These are phyloP conservation scores for Oryza brachyantha DNA, from an alignment of 176 grass and related monocot species.

Conservation along the genomic window DNA sequence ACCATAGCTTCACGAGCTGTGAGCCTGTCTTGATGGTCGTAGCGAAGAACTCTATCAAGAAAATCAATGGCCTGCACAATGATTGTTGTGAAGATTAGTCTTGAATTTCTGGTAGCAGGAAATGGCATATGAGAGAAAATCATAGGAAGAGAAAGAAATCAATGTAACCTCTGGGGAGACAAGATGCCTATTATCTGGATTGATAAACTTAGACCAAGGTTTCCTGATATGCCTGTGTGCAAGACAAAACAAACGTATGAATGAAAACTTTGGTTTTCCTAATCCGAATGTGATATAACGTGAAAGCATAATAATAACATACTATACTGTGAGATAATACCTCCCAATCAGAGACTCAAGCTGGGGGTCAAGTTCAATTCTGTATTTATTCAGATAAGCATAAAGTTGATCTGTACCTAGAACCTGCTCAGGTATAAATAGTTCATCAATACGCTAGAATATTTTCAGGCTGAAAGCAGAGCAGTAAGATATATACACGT, in stretches of 20 bases:
- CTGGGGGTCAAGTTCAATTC: constrained; percentile 72
- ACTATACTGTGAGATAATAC: constrained; percentile 35
- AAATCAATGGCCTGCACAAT: constrained; percentile 70
- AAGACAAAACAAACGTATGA: background rate
- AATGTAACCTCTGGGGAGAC: constrained; percentile 59
- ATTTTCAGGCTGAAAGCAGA: background rate
- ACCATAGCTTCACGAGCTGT: constrained; percentile 87
- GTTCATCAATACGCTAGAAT: background rate
- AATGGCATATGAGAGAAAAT: background rate
- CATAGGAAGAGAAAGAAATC: constrained; percentile 5
- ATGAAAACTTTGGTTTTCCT: background rate
- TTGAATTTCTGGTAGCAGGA: background rate
- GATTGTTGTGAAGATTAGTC: constrained; percentile 4
- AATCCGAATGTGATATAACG: background rate
- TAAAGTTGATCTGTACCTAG: constrained; percentile 78
- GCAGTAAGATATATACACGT: background rate
- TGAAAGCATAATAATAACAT: constrained; percentile 8
- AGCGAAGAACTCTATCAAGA: constrained; percentile 81
- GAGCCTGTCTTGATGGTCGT: constrained; percentile 75
- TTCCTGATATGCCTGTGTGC: constrained; percentile 58
- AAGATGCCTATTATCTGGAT: constrained; percentile 71
- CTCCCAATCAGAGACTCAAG: constrained; percentile 83
- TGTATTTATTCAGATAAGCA: constrained; percentile 75
- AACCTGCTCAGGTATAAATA: constrained; percentile 35
- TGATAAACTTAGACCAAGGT: constrained; percentile 74